Conservation (phyloP, 2,329 filamentous ascomycete species). For the Botrytis galanthina region DNA sequence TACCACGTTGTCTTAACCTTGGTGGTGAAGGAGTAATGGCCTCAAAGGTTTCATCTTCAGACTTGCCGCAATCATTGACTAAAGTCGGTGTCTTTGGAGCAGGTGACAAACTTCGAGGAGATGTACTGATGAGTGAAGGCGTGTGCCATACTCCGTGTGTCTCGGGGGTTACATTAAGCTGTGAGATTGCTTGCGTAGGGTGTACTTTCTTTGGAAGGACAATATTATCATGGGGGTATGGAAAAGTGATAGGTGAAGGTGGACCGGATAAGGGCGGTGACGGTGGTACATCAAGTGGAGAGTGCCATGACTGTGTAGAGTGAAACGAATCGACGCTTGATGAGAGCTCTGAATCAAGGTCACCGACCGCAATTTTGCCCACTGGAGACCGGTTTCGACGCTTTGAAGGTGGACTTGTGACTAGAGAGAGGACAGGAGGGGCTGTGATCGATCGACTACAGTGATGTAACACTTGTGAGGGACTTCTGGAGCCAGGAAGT, state of each 20-base stretch:
- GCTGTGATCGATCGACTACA: slow-evolving; percentile 41
- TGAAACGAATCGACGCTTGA: slow-evolving; percentile 55
- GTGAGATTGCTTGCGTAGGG: slow-evolving; percentile 39
- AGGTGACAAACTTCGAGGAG: slow-evolving; percentile 26
- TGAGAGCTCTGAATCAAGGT: slow-evolving; percentile 42
- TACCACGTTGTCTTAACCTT: slow-evolving; percentile 52
- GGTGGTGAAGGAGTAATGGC: slow-evolving; percentile 38
- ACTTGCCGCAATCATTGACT: slow-evolving; percentile 43
- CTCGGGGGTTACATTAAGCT: slow-evolving; percentile 35
- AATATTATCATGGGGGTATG: slow-evolving; percentile 45
- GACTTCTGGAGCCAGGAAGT: slow-evolving; percentile 32
- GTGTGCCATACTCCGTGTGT: slow-evolving; percentile 32
- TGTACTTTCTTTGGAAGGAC: slow-evolving; percentile 38
- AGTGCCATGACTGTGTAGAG: slow-evolving; percentile 53
- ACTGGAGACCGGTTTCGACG: slow-evolving; percentile 31
- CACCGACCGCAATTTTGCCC: slow-evolving; percentile 28
- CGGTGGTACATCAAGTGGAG: slow-evolving; percentile 43
- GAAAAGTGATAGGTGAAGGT: slow-evolving; percentile 43
- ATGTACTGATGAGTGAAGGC: slow-evolving; percentile 18
- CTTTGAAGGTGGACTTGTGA: slow-evolving; percentile 45
- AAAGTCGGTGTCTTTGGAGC: slow-evolving; percentile 46
- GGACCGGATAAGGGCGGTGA: slow-evolving; percentile 46
- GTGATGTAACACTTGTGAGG: slow-evolving; percentile 36
- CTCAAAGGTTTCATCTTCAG: slow-evolving; percentile 40
- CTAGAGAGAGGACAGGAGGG: slow-evolving; percentile 44